phyloP scores from a whole-genome alignment of 345 rosid genomes.

The Iberis pinnata region DNA sequence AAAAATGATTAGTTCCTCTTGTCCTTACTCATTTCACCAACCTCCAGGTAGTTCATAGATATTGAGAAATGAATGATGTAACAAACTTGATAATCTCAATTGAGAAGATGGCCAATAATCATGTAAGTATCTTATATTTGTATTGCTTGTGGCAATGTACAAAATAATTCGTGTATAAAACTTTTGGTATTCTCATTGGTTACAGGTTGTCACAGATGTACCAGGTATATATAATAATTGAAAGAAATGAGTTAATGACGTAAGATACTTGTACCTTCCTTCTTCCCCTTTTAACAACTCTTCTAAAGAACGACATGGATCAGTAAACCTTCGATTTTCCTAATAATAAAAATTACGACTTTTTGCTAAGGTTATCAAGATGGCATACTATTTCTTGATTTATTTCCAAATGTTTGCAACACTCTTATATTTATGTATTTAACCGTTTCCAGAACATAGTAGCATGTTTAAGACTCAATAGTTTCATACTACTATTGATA shows the following conservation, averaged over 20 bases:
- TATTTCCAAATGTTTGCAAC: too few species aligned
- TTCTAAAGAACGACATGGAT: constrained; percentile 82
- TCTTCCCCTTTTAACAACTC: constrained; percentile 68
- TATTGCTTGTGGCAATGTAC: not conserved
- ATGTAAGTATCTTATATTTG: constrained; percentile 42
- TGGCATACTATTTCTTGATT: too few species aligned
- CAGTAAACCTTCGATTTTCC: constrained; percentile 42
- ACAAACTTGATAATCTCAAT: constrained; percentile 65
- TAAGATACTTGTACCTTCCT: constrained; percentile 77
- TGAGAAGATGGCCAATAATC: constrained; percentile 93
- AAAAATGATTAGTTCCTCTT: not conserved
- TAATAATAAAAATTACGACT: not conserved
- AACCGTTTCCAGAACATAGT: too few species aligned
- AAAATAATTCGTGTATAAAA: not conserved
- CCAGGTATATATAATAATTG: constrained; percentile 47
- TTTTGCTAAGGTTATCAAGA: too few species aligned
- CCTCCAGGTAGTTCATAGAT: constrained; percentile 71
- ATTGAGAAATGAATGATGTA: constrained; percentile 82
- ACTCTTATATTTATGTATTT: too few species aligned
- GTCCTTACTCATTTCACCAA: constrained; percentile 23
- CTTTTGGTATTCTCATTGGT: constrained; percentile 15
- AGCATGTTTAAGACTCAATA: too few species aligned
- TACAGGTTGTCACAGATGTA: constrained; percentile 85
- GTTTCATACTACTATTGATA: too few species aligned
- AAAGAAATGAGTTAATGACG: constrained; percentile 66